Evolutionary conservation across 495 filamentous ascomycete genomes (phyloP), one percentile per base, ranked within the genome.

Genomic region (Aspergillus carlsbadensis): DNA sequence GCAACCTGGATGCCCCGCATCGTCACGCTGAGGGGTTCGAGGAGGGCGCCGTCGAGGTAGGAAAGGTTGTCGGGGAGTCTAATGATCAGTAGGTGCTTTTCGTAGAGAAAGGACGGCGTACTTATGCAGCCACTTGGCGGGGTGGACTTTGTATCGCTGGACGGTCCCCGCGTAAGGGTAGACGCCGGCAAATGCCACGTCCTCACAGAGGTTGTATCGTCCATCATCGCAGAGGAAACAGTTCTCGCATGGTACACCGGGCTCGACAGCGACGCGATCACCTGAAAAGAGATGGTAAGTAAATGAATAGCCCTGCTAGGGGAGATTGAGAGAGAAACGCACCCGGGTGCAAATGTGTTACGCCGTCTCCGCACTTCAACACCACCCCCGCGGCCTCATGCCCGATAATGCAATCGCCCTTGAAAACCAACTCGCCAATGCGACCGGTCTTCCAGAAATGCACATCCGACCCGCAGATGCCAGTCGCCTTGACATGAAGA

Each of bases 391-490:
- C 84, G 18, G 87, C 84, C 71, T 92, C 88, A 63, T 92, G 88
- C n/a, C 88, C 88, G 17, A 91, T 82, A n/a, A 82, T 85, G 22
- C 90, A 73, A 15, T 88, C 87, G 36, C 80, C 78, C 43, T 80
- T 81, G 54, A 87, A 83, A 34, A 86, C 79, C 52, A 91, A 79
- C 53, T 86, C 82, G 17, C 88, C 88, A 59, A 90, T 91, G 61
- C 86, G 84, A 55, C 86, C 89, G 49, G 88, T 84, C 58, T 87
- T 87, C 78, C 88, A 91, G 70, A 91, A 92, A 58, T 87, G 86
- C 29, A 91, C 77, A 67, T 92, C 88, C 0, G 86, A 90, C 15
- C 69, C 78, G 64, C 79, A 82, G 62, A 71, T 72, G 24, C 79
- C 79, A 11, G 78, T 78, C 3, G 75, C 77, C 57, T 80, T 80